Conservation (phyloP, 257 asterid species). For the Sherardia arvensis region DNA sequence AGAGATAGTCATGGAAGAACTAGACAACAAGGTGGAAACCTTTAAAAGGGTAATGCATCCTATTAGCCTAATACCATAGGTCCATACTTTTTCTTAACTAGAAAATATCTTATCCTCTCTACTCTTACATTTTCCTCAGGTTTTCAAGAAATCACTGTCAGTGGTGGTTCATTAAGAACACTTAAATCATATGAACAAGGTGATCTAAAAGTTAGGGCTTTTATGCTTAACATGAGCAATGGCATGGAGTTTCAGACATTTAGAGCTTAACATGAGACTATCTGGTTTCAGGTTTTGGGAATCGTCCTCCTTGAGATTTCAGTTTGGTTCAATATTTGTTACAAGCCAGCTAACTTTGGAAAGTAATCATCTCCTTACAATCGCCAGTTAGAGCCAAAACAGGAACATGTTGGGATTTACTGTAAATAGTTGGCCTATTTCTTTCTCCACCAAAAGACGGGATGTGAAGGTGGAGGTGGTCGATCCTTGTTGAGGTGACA, state of each 20-base stretch:
- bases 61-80: neutral
- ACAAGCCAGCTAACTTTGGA: neutral
- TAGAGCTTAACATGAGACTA: neutral
- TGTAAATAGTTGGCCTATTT: neutral
- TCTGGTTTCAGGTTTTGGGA: neutral
- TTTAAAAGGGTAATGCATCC: slow-evolving; percentile 49
- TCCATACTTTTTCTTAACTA: neutral
- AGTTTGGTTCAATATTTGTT: neutral
- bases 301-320: neutral
- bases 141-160: slow-evolving; percentile 36
- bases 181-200: slow-evolving; percentile 17
- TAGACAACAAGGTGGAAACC: slow-evolving; percentile 52
- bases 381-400: neutral
- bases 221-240: too few relatives aligned
- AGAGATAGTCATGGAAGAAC: slow-evolving; percentile 19
- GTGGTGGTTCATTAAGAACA: slow-evolving; percentile 30
- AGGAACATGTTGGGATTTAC: neutral
- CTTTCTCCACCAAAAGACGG: neutral
- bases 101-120: neutral
- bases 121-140: slow-evolving; percentile 28
- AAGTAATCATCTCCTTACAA: neutral
- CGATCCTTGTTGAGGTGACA: neutral
- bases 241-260: too few relatives aligned
- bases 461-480: neutral
- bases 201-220: too few relatives aligned